Evolutionary conservation across 129 eudicot genomes (phyloP), one percentile per base, ranked within the genome.

Genomic region (Deinandra increscens): DNA sequence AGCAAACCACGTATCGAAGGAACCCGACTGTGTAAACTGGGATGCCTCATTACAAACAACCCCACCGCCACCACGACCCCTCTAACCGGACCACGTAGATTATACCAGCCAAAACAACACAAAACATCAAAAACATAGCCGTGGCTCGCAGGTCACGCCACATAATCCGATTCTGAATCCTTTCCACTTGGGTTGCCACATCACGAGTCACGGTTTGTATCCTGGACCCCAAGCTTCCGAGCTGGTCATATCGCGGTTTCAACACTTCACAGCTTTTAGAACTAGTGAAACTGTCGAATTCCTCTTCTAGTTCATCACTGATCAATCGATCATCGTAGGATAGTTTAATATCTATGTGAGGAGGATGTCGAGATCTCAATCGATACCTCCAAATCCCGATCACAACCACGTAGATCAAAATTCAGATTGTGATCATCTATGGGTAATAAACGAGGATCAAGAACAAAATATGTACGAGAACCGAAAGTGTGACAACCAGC

Each of bases 141-240:
- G 81, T 77, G 31, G 81, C 81, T 9, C 81, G 76, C 1, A 72
- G 81, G 68, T 77, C 81, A 9, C 81, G 81, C 81, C 81, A 77
- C 4, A 67, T 51, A 0, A 70, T 22, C 72, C 70, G 22, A 33
- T 70, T 77, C 49, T 77, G 81, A 53, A 77, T 53, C 81, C 81
- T 45, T 37, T 77, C 81, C 11, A 76, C 81, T 54, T 77, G 81
- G 4, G 81, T 77, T 0, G 76, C 81, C 66, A 77, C 3, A 39
- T 77, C 81, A n/a, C 81, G 77, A 1, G 55, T 20, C 44, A 77
- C 29, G 1, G 65, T 77, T 34, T 77, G 81, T 6, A 77, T 31
- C 81, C 81, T 31, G 11, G 81, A 70, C 44, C 81, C 76, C 23
- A 77, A 60, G 4, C 81, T 77, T 10, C 81, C 53, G 7, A 77